These are phyloP conservation scores for Phytopythium delawarense DNA, from an alignment of 352 stramenopile genomes.

Conservation along the genomic window DNA sequence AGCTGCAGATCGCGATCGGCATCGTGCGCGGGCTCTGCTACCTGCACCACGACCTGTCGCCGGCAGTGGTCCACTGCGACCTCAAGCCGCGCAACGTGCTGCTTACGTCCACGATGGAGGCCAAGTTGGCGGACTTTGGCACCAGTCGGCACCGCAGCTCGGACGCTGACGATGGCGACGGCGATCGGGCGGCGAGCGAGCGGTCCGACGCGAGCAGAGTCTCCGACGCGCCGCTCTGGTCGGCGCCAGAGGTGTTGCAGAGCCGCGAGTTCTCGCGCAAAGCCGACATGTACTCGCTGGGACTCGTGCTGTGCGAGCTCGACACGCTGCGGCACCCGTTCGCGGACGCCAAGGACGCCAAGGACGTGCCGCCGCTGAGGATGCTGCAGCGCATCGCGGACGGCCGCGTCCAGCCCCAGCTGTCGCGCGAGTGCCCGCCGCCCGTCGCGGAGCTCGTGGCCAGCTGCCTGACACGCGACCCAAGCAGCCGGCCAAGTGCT, in stretches of 20 bases:
- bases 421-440: constrained; percentile 26
- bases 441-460: constrained; percentile 22
- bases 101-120: constrained; percentile 22
- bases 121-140: constrained; percentile 45
- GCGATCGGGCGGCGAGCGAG: not conserved
- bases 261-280: constrained; percentile 41
- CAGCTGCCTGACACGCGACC: constrained; percentile 27
- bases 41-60: constrained; percentile 30
- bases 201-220: constrained; percentile 16
- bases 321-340: constrained; percentile 44
- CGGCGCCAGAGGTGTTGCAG: constrained; percentile 65
- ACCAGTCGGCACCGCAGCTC: not conserved
- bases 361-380: constrained; percentile 17
- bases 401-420: constrained; percentile 20
- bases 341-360: constrained; percentile 9
- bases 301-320: constrained; percentile 52
- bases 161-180: constrained; percentile 1
- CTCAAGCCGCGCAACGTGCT: constrained; percentile 54
- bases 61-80: constrained; percentile 41
- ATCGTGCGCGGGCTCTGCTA: constrained; percentile 42
- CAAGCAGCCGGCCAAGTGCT: constrained; percentile 20
- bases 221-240: constrained; percentile 40
- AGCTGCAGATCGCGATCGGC: constrained; percentile 38
- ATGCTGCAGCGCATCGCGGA: constrained; percentile 28
- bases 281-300: constrained; percentile 73